Base-by-base conservation (phyloP, 106 monocot species). In the Triglochin maritima region DNA sequence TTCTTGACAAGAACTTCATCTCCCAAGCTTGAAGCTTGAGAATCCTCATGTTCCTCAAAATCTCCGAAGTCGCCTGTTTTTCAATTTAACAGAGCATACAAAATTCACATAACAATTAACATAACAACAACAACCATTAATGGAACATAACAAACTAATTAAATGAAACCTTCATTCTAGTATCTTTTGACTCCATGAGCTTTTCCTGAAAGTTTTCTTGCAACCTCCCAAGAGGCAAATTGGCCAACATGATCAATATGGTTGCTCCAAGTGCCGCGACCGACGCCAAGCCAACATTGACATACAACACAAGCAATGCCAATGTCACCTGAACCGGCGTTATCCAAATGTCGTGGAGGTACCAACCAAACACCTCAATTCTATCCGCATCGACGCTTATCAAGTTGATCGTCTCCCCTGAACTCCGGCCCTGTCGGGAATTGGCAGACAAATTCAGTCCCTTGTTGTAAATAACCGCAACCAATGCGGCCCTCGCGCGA, bases 11-110 rank as follows among this genome's bases (percentile, higher is more conserved):
- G 70, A 91, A 96, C 74, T 91, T 88, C 91, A 91, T 91, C 69
- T 96, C 96, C 96, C 88, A 96, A 9, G 79, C 90, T 64, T 96
- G 91, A 47, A 96, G 86, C 74, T 96, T 96, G 58, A 96, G 84
- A 78, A 91, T 91, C 56, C 84, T 80, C 96, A 96, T 96, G 72
- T 86, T 96, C 63, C 82, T 83, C 49, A 96, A 42, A 7, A 96
- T 82, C 69, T 96, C 91, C 0, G 88, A 85, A 50, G 80, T 96
- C 16, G 86, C 74, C 29, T 29, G 29, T 29, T 29, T 29, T 29
- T 29, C 29, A 29, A 29, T 29, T 29, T 29, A 29, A 29, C 29
- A 29, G 29, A 29, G 29, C 29, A 29, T 29, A 29, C 29, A 29
- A 29, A 29, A 29, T 29, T 29, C 29, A 29, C 29, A 29, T 29